Evolutionary conservation across 805 yeast genomes (phyloP).

Genomic region (Starmera dryadoides): DNA sequence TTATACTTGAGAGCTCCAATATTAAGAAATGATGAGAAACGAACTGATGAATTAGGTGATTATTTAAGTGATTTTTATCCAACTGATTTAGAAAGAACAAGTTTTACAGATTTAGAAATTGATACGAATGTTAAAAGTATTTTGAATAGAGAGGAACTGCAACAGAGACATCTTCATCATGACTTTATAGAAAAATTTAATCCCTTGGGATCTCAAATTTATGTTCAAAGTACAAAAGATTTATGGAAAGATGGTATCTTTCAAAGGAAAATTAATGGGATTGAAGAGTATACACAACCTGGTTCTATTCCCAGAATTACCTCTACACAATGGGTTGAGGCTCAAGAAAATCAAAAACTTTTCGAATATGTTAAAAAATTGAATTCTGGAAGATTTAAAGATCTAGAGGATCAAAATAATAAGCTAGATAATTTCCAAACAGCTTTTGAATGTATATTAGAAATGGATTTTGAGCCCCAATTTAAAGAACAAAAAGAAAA

Average conservation of each 20-base stretch:
- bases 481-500: conserved; percentile 6
- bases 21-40: conserved; percentile 23
- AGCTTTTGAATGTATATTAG: conserved; percentile 23
- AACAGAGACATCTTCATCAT: conserved; percentile 42
- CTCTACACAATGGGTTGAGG: conserved; percentile 33
- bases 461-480: conserved; percentile 22
- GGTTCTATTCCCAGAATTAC: conserved; percentile 20
- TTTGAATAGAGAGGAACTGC: conserved; percentile 40
- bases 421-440: conserved; percentile 21
- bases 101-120: conserved; percentile 60
- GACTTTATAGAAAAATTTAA: conserved; percentile 34
- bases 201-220: conserved; percentile 12
- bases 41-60: conserved; percentile 24
- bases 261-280: conserved; percentile 38
- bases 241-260: conserved; percentile 51
- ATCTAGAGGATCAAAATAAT: conserved; percentile 16
- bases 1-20: conserved; percentile 55
- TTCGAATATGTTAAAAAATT: conserved; percentile 23
- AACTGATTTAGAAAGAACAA: conserved; percentile 38
- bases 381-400: conserved; percentile 9
- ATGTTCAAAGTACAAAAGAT: conserved; percentile 41
- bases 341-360: conserved; percentile 26
- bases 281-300: conserved; percentile 22
- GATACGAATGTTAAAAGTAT: conserved; percentile 62
- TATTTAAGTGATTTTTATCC: conserved; percentile 23